Base-by-base conservation (phyloP, 1,139 yeast species). In the Scheffersomyces segobiensis region DNA sequence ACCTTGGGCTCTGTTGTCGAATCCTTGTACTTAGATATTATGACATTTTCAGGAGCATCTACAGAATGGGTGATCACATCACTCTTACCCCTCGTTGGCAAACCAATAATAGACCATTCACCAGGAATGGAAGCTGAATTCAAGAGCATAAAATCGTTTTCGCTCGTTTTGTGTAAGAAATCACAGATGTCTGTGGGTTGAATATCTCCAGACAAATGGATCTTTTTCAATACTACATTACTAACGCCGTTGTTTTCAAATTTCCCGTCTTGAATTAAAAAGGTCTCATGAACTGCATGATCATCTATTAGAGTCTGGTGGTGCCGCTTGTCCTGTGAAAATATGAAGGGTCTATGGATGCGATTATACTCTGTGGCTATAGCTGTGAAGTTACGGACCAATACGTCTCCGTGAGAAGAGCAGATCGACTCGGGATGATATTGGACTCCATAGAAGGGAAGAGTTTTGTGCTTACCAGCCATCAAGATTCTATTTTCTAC, bases 401-500 rank as follows among this genome's bases (percentile, higher is more conserved):
- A 72, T 7, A 73, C 69, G 3, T 71, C 79, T 1, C 99, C 99
- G 55, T 75, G 69, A 14, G 79, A 76, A 0, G 98, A 93, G 67
- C 97, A 92, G 50, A 95, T 85, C 0, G 98, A 92, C 68, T 96
- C 99, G 0, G 99, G 99, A 68, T 96, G 99, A 67, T 93, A 96
- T 67, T 96, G 99, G 1, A 96, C 98, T 0, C 97, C 99, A 73
- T 82, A 93, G 74, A 89, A 90, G 0, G 98, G 98, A 32, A 78
- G 73, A 0, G 55, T 32, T 0, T 57, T 65, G 67, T 91, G 95
- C 66, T 76, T 83, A 0, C 84, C 96, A 0, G 97, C 97, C 99
- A 95, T 93, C 50, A 92, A 70, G 2, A 89, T 77, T n/a, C 63
- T 62, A 14, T 46, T 56, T 8, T 52, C 48, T 21, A 68, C 65